Percentiles rank a stretch among this genome's conserved stretches.
These are phyloP conservation scores for Verticillium albo-atrum DNA, from an alignment of 2,329 filamentous ascomycete genomes.

Conservation along the genomic window DNA sequence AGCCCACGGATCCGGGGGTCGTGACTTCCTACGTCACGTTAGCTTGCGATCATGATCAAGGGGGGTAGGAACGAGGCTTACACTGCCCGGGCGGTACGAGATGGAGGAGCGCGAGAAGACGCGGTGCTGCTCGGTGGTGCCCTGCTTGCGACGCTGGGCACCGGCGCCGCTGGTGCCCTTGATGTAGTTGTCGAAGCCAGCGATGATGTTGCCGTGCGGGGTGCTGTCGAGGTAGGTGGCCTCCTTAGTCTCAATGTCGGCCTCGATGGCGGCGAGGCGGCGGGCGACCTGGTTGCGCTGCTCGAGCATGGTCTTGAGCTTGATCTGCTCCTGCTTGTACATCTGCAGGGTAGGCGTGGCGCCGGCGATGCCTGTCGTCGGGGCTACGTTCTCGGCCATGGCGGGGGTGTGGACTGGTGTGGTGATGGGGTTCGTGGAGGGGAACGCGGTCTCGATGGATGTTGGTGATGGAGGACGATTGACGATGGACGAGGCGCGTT, in stretches of 20 bases:
- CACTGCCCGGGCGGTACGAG: slow-evolving; percentile 45
- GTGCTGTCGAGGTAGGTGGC: slow-evolving; percentile 88
- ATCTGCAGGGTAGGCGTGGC: slow-evolving; percentile 35
- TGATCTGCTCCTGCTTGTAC: slow-evolving; percentile 45
- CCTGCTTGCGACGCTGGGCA: slow-evolving; percentile 59
- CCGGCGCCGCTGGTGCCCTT: slow-evolving; percentile 70
- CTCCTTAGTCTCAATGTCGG: slow-evolving; percentile 79
- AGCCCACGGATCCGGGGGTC: slow-evolving; percentile 35
- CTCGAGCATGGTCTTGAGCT: slow-evolving; percentile 43
- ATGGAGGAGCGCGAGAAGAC: slow-evolving; percentile 68
- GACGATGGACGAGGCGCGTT: not conserved
- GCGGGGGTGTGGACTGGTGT: not conserved
- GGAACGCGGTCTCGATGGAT: not conserved
- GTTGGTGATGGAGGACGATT: not conserved
- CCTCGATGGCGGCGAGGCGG: slow-evolving; percentile 51
- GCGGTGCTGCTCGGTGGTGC: slow-evolving; percentile 64
- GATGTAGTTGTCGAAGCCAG: slow-evolving; percentile 97
- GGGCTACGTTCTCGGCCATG: slow-evolving; percentile 11
- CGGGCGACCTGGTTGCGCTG: slow-evolving; percentile 27
- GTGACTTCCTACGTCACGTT: slow-evolving; percentile 30
- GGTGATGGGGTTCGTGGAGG: not conserved
- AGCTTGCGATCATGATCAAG: not conserved
- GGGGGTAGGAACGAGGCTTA: not conserved
- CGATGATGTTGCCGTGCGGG: slow-evolving; percentile 88
- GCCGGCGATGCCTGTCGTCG: slow-evolving; percentile 8